Evolutionary conservation across 345 rosid species (phyloP).

Genomic region (Eucalyptus sideroxylon): DNA sequence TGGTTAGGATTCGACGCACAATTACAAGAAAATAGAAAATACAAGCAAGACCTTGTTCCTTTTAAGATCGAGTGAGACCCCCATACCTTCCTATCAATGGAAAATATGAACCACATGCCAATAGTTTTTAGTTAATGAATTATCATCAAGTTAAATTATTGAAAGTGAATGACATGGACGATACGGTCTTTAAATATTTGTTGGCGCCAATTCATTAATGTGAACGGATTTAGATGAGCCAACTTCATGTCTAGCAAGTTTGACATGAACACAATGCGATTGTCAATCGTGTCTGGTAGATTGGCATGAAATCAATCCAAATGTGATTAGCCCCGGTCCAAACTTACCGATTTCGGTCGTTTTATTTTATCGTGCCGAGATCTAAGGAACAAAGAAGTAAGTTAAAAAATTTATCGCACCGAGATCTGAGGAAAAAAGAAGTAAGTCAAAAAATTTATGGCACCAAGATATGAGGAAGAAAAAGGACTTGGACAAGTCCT

Average conservation of each 20-base stretch:
- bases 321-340: background rate
- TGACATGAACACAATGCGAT: background rate
- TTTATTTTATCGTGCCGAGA: background rate
- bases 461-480: background rate
- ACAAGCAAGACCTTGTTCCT: no score
- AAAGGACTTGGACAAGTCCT: no score
- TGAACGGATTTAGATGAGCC: background rate
- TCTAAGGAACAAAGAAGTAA: background rate
- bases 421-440: background rate
- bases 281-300: accelerated
- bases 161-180: background rate
- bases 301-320: background rate
- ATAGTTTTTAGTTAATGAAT: background rate
- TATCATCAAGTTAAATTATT: background rate
- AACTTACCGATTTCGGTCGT: background rate
- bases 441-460: background rate
- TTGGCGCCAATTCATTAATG: background rate
- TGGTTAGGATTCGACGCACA: accelerated
- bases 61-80: no score
- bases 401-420: background rate
- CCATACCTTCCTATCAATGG: no score
- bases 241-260: background rate
- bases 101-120: no score
- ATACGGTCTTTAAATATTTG: background rate
- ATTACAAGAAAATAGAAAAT: no score